A percentile compares a stretch with the other conserved stretches of the same genome.
These are phyloP conservation scores for Chytriomyces sp. DNA, from an alignment of 192 early-diverging fungal genomes.

Conservation along the genomic window DNA sequence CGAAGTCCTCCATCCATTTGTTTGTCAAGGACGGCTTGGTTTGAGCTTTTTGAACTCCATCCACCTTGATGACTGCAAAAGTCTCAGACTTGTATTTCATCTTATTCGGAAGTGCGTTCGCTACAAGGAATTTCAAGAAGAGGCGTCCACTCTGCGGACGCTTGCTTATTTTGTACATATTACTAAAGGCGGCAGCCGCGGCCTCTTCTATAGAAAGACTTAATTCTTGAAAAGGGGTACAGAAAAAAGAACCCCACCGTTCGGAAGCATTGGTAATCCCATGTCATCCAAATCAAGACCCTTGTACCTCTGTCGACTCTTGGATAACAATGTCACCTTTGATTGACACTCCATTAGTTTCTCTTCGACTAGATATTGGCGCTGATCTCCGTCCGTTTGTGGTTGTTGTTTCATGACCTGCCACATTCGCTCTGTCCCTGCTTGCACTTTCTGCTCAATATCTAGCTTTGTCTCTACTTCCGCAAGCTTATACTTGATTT, in stretches of 20 bases:
- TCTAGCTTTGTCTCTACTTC: constrained; percentile 90
- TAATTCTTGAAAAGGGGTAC: too few species aligned
- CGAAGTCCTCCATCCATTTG: constrained; percentile 86
- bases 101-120: constrained; percentile 49
- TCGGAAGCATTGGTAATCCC: constrained; percentile 8
- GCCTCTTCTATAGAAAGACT: too few species aligned
- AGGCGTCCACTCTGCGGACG: constrained; percentile 38
- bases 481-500: constrained; percentile 71
- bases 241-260: neutral
- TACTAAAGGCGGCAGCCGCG: constrained; percentile 49
- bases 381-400: constrained; percentile 33
- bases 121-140: constrained; percentile 38
- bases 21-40: constrained; percentile 63
- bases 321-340: constrained; percentile 46
- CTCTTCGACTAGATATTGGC: constrained; percentile 32
- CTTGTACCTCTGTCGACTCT: constrained; percentile 79
- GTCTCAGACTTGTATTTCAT: constrained; percentile 65
- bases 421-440: constrained; percentile 73
- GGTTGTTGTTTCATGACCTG: constrained; percentile 28
- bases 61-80: constrained; percentile 78
- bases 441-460: constrained; percentile 91
- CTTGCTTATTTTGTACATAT: constrained; percentile 33
- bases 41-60: constrained; percentile 75
- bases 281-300: constrained; percentile 78
- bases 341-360: constrained; percentile 51